These are phyloP conservation scores for Jatropha curcas DNA, from an alignment of 345 rosid genomes.

Conservation along the genomic window DNA sequence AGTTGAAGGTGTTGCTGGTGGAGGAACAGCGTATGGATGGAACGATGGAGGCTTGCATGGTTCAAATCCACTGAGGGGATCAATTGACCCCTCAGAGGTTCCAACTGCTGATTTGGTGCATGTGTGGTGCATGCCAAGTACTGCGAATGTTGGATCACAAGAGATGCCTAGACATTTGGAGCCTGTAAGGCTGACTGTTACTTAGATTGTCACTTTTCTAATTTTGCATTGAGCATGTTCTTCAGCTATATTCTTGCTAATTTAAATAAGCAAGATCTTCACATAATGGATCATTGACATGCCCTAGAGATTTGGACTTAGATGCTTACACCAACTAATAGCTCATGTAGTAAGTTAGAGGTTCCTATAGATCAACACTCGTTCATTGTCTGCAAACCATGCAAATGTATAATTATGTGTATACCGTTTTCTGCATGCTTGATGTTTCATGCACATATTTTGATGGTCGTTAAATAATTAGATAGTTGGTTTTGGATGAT, in stretches of 20 bases:
- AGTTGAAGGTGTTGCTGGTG: slow-evolving; percentile 98
- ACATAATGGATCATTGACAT: background rate
- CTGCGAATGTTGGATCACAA: slow-evolving; percentile 75
- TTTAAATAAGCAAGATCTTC: background rate
- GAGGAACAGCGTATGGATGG: slow-evolving; percentile 98
- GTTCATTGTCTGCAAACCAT: background rate
- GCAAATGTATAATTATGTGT: background rate
- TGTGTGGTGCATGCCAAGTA: slow-evolving; percentile 89
- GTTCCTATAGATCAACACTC: background rate
- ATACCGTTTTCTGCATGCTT: background rate
- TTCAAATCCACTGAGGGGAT: slow-evolving; percentile 46
- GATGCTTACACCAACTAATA: background rate
- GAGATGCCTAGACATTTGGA: slow-evolving; percentile 82
- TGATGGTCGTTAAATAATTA: background rate
- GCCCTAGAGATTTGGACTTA: background rate
- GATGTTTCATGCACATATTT: background rate
- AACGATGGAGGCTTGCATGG: slow-evolving; percentile 48
- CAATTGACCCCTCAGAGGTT: slow-evolving; percentile 59
- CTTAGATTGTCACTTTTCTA: background rate
- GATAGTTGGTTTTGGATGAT: background rate
- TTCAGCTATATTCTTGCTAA: background rate
- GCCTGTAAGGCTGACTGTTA: slow-evolving; percentile 52
- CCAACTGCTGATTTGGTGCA: slow-evolving; percentile 71
- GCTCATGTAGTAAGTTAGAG: background rate
- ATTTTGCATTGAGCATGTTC: background rate